Evolutionary conservation across 371 early-diverging fungal genomes (phyloP).

Genomic region (Rhizopus stolonifer): DNA sequence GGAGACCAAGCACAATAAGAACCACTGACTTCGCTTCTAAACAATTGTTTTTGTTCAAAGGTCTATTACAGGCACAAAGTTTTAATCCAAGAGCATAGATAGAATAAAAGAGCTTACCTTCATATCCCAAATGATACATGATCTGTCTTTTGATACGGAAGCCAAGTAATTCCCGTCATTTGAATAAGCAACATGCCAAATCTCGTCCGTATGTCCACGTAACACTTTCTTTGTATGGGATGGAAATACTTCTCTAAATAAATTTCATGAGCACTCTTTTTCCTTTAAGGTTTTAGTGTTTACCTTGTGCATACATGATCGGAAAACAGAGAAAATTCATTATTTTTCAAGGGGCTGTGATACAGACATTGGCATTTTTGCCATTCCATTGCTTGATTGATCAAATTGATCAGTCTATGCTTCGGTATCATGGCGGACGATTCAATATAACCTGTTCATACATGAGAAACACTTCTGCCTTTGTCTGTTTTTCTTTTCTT

Average conservation of each 20-base stretch:
- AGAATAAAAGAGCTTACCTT: constrained; percentile 57
- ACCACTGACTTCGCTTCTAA: constrained; percentile 61
- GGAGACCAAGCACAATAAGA: constrained; percentile 92
- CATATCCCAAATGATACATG: constrained; percentile 86
- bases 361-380: constrained; percentile 83
- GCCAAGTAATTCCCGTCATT: constrained; percentile 84
- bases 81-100: background rate
- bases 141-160: constrained; percentile 87
- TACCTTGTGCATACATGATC: constrained; percentile 82
- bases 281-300: constrained; percentile 5
- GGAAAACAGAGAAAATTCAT: constrained; percentile 60
- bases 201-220: constrained; percentile 86
- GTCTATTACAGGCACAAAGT: constrained; percentile 22
- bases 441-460: constrained; percentile 59
- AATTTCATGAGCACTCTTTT: background rate
- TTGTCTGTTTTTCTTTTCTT: background rate
- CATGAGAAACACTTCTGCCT: background rate
- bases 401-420: constrained; percentile 71
- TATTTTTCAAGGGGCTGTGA: constrained; percentile 66
- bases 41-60: constrained; percentile 32
- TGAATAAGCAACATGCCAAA: constrained; percentile 94
- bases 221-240: constrained; percentile 60
- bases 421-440: constrained; percentile 88
- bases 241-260: constrained; percentile 24
- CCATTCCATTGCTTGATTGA: constrained; percentile 77